Percentiles rank a stretch among this genome's conserved stretches.
Conservation (phyloP, 2,329 filamentous ascomycete species). For the Aureobasidium uvarum region DNA sequence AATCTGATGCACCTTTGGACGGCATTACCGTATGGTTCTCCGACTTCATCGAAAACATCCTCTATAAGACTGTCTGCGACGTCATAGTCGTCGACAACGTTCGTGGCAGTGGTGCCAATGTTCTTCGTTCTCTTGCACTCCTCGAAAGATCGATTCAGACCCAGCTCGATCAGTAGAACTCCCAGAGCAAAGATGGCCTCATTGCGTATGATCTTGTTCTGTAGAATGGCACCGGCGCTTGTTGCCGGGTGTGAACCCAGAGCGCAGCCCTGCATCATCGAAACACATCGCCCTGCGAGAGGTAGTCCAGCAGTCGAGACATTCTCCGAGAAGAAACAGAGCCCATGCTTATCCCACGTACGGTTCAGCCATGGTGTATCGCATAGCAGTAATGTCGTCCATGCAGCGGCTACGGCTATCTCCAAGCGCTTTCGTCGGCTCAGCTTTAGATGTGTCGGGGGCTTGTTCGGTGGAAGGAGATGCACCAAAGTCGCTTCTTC, state of each 20-base stretch:
- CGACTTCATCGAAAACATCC: neutral
- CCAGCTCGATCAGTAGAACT: neutral
- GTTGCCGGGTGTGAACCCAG: neutral
- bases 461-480: slow-evolving; percentile 2
- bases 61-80: neutral
- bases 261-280: neutral
- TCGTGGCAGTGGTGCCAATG: neutral
- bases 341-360: neutral
- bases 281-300: neutral
- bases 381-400: neutral
- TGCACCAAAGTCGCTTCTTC: neutral
- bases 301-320: neutral
- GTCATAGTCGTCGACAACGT: neutral
- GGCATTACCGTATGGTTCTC: neutral
- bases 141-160: neutral
- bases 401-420: neutral
- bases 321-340: neutral
- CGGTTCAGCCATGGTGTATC: slow-evolving; percentile 1
- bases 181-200: neutral
- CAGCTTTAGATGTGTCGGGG: neutral
- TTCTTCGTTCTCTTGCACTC: neutral
- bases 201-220: neutral
- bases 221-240: neutral
- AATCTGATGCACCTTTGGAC: slow-evolving; percentile 2
- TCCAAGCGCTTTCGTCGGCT: neutral